Base-by-base conservation (phyloP, 73 alveolate species). In the Tetrahymena thermophila region DNA sequence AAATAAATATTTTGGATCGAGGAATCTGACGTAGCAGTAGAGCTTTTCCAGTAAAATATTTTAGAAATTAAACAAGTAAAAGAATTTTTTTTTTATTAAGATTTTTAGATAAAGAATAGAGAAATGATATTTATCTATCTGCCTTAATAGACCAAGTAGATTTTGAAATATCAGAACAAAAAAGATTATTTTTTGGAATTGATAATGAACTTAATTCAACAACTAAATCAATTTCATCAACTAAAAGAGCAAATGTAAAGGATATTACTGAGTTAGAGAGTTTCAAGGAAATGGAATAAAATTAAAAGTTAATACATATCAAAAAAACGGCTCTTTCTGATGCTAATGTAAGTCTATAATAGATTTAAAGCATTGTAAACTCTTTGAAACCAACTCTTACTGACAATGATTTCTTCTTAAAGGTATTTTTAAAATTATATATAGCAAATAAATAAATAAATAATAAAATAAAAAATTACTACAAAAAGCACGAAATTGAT, bases 31-130 rank as follows among this genome's bases (percentile, higher is more conserved):
- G 84, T 35, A 3, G 56, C 94, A 15, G 85, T 21, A 50, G 50
- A 43, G 37, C 84, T 95, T 85, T 95, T 95, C 94, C 16, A 95
- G 94, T 94, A 89, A 2, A 4, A 85, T 23, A 84, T 55, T 95
- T 50, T 34, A 28, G 50, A 85, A 50, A 93, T 85, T 95, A 85
- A 89, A 34, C 28, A 93, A n/a, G 23, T 40, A 93, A 94, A 35
- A 25, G 11, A 94, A 44, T 94, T 2, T 43, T 28, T 38, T 94
- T 83, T 10, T 93, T 44, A 85, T 40, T 19, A n/a, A 71, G 89
- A n/a, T 71, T 71, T 71, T 71, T 71, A 71, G 89, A 71, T 71
- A 71, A 71, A 71, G 89, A 71, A 25, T 19, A 71, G 31, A 71
- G 89, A 71, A 71, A 71, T 71, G 89, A 71, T 42, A 71, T 71